These are phyloP conservation scores for Clarireedia monteithiana DNA, from an alignment of 2,329 filamentous ascomycete genomes.

Conservation along the genomic window DNA sequence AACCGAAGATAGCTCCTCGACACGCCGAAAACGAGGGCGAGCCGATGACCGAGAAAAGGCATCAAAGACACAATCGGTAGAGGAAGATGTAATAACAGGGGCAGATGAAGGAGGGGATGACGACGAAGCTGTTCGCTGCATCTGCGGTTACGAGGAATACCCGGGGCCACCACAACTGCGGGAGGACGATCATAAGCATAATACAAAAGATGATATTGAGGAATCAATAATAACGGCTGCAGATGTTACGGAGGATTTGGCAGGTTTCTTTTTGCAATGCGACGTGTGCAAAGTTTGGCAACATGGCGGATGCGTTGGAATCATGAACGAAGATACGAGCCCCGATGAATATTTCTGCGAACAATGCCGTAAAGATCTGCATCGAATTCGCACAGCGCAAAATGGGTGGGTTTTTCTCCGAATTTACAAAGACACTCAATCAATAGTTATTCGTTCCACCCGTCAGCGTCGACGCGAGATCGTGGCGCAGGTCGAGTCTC, in stretches of 20 bases:
- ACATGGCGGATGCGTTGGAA: conserved; percentile 93
- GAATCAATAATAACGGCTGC: conserved; percentile 49
- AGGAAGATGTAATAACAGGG: conserved; percentile 42
- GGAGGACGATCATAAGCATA: conserved; percentile 45
- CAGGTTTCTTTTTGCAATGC: conserved; percentile 96
- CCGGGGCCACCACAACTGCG: conserved; percentile 64
- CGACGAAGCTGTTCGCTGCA: conserved; percentile 90
- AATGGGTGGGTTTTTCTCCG: conserved; percentile 64
- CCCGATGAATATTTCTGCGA: conserved; percentile 99
- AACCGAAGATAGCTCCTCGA: conserved; percentile 58
- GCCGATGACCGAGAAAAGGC: conserved; percentile 26
- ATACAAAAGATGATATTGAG: conserved; percentile 49
- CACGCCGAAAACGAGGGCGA: conserved; percentile 70
- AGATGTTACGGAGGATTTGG: conserved; percentile 63
- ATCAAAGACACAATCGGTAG: conserved; percentile 43
- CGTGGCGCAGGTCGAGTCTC: conserved; percentile 29
- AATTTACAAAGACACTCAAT: conserved; percentile 9
- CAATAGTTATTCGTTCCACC: conserved; percentile 14
- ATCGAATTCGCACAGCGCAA: conserved; percentile 70
- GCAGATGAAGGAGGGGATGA: conserved; percentile 66
- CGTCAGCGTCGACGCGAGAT: conserved; percentile 25
- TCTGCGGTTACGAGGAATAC: conserved; percentile 92
- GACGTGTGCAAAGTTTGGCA: conserved; percentile 98
- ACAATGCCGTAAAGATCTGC: conserved; percentile 83
- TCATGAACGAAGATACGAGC: conserved; percentile 86